Evolutionary conservation across 805 yeast species (phyloP).

Genomic region (Saccharomycopsis sp.): DNA sequence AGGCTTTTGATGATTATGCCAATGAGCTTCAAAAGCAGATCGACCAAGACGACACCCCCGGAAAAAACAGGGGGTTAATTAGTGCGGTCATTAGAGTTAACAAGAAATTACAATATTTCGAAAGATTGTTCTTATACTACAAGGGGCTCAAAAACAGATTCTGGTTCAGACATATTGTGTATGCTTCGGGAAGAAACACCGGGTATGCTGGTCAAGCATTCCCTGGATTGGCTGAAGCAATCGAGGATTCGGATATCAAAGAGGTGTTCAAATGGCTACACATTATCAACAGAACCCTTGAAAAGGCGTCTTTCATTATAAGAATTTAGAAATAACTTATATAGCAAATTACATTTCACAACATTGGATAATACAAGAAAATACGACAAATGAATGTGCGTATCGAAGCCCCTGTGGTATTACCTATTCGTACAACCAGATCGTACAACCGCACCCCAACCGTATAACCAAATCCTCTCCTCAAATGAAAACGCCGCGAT

Average conservation of each 20-base stretch:
- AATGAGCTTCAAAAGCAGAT: not conserved
- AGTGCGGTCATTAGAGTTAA: conserved; percentile 26
- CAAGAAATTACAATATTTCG: conserved; percentile 34
- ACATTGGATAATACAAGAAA: no score
- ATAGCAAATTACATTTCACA: no score
- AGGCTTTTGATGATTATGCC: not conserved
- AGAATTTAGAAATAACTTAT: no score
- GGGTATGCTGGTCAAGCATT: conserved; percentile 50
- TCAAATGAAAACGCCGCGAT: not conserved
- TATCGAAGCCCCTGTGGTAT: no score
- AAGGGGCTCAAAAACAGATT: conserved; percentile 42
- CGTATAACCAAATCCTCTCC: not conserved
- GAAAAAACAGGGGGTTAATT: not conserved
- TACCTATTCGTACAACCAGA: no score
- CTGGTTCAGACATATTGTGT: conserved; percentile 51
- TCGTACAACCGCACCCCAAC: no score
- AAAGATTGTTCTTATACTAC: conserved; percentile 38
- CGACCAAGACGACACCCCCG: not conserved
- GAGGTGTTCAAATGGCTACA: conserved; percentile 30
- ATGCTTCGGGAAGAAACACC: conserved; percentile 48
- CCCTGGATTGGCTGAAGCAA: conserved; percentile 47
- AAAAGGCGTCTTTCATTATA: not conserved
- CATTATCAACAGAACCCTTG: conserved; percentile 14
- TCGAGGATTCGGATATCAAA: conserved; percentile 40
- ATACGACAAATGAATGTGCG: no score